phyloP scores from a whole-genome alignment of 1,284 basidiomycete genomes.

The Pisolithus thermaeus region DNA sequence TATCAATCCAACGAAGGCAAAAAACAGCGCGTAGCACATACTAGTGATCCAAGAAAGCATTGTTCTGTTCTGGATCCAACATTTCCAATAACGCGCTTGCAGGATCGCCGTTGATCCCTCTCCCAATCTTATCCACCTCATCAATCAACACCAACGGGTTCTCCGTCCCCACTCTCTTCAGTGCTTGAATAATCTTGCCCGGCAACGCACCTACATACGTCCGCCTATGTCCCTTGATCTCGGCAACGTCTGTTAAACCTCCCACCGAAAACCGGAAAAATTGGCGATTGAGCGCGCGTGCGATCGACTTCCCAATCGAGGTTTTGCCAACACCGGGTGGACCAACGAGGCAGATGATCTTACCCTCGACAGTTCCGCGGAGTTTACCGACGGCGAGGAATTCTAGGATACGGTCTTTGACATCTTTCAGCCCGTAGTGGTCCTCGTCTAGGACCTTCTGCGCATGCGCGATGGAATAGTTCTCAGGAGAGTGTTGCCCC shows the following conservation, averaged over 20 bases:
- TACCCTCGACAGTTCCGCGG: constrained; percentile 94
- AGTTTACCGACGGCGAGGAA: constrained; percentile 98
- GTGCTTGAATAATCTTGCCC: constrained; percentile 96
- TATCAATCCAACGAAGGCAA: not conserved
- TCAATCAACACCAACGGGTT: constrained; percentile 97
- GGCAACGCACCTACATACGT: constrained; percentile 97
- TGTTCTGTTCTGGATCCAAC: constrained; percentile 98
- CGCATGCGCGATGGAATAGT: constrained; percentile 87
- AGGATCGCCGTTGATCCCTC: constrained; percentile 94
- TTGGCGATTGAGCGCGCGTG: constrained; percentile 77
- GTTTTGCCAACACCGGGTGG: constrained; percentile 98
- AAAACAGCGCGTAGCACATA: constrained; percentile 32
- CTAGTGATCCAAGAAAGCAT: constrained; percentile 95
- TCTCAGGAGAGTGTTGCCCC: constrained; percentile 93
- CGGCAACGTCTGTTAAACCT: constrained; percentile 94
- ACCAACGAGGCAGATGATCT: constrained; percentile 95
- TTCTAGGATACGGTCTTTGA: constrained; percentile 96
- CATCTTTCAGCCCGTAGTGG: constrained; percentile 93
- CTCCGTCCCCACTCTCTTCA: constrained; percentile 95
- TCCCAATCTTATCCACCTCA: constrained; percentile 98
- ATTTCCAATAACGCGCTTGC: constrained; percentile 93
- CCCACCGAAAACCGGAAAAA: constrained; percentile 98
- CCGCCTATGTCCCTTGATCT: constrained; percentile 97
- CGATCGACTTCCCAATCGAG: constrained; percentile 91
- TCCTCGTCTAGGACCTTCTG: constrained; percentile 88